phyloP scores from a whole-genome alignment of 2,329 filamentous ascomycete species.

The Calycina marina region DNA sequence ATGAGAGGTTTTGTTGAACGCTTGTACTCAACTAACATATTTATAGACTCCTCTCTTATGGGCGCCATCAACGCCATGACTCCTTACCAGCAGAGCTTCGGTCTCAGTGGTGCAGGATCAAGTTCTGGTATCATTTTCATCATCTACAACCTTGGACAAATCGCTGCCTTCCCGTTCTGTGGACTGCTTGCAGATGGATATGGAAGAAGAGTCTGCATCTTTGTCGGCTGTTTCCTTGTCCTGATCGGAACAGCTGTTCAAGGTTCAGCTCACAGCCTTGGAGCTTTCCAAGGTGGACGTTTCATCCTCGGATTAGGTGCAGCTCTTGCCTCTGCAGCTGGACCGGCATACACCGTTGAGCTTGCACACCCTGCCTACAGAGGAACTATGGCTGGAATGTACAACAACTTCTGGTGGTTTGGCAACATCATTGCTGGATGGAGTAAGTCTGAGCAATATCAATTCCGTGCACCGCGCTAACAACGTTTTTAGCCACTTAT shows the following conservation, averaged over 20 bases:
- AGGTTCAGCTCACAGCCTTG: slow-evolving; percentile 29
- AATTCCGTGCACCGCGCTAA: too few relatives aligned
- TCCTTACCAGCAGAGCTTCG: slow-evolving; percentile 34
- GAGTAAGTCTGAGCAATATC: slow-evolving; percentile 33
- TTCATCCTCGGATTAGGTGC: slow-evolving; percentile 43
- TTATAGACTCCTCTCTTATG: slow-evolving; percentile 37
- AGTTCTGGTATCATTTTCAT: slow-evolving; percentile 32
- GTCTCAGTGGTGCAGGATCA: slow-evolving; percentile 30
- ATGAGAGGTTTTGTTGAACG: slow-evolving; percentile 2
- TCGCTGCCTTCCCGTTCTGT: slow-evolving; percentile 36
- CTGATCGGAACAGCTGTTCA: slow-evolving; percentile 36
- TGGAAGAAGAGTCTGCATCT: slow-evolving; percentile 40
- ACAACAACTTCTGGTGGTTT: slow-evolving; percentile 30
- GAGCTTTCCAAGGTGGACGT: slow-evolving; percentile 40
- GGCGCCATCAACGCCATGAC: slow-evolving; percentile 37
- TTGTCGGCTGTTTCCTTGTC: slow-evolving; percentile 37
- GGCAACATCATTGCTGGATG: slow-evolving; percentile 41
- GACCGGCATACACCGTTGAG: slow-evolving; percentile 49
- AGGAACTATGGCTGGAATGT: slow-evolving; percentile 43
- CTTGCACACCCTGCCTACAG: slow-evolving; percentile 48
- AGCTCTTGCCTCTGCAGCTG: slow-evolving; percentile 41
- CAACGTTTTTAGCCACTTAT: too few relatives aligned
- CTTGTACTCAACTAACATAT: not conserved
- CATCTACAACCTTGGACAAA: slow-evolving; percentile 35
- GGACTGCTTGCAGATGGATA: slow-evolving; percentile 34